Evolutionary conservation across 345 rosid species (phyloP).

Genomic region (Xanthoceras sorbifolium): DNA sequence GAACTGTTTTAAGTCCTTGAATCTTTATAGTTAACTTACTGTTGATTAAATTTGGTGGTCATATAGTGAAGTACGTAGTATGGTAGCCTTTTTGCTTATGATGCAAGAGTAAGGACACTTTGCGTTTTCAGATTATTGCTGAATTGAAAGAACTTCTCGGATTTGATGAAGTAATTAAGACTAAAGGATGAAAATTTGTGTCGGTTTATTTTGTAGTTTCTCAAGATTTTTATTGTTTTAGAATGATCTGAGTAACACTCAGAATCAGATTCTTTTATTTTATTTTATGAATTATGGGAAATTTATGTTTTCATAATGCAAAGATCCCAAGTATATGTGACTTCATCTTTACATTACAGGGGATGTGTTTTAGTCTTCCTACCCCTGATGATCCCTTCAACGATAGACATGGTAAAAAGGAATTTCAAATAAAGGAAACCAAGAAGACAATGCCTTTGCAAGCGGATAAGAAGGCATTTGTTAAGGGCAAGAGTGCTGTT

Average conservation of each 20-base stretch:
- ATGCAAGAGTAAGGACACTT: background rate
- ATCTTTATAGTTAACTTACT: background rate
- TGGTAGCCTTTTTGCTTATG: background rate
- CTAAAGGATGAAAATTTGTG: background rate
- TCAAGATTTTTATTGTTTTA: background rate
- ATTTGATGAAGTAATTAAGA: background rate
- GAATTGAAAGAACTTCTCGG: background rate
- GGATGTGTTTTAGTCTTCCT: conserved; percentile 97
- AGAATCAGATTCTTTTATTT: background rate
- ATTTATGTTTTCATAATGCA: background rate
- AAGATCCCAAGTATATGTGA: conserved; percentile 5
- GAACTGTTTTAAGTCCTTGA: background rate
- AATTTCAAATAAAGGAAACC: conserved; percentile 25
- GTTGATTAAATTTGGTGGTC: background rate
- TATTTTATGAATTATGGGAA: background rate
- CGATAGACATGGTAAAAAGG: conserved; percentile 53
- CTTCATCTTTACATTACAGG: conserved; percentile 39
- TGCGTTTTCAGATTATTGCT: background rate
- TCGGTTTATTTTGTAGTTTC: background rate
- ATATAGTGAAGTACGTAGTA: background rate
- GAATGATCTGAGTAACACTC: background rate
- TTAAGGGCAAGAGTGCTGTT: conserved; percentile 19
- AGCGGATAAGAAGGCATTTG: conserved; percentile 15
- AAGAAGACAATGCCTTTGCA: conserved; percentile 24
- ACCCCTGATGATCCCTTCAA: conserved; percentile 75